Percentiles rank a stretch among this genome's conserved stretches.
Evolutionary conservation across 192 early-diverging fungal genomes (phyloP).

Genomic region (Chytriomyces sp.): DNA sequence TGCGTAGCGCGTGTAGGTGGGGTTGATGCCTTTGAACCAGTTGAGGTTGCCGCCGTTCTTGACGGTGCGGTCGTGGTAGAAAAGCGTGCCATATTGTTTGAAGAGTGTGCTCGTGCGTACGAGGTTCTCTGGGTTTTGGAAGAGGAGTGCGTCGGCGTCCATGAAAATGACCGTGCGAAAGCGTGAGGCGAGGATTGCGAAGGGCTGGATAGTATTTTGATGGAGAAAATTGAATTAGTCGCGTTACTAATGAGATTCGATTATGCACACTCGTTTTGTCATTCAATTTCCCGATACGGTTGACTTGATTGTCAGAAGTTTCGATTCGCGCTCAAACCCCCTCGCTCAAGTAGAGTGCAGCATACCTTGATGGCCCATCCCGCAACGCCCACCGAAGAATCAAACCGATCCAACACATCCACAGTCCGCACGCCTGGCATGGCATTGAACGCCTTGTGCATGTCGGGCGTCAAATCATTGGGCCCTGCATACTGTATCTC

Average conservation of each 20-base stretch:
- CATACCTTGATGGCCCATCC: constrained; percentile 39
- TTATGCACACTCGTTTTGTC: too few species aligned
- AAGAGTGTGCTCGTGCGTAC: constrained; percentile 45
- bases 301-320: too few species aligned
- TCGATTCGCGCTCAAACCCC: too few species aligned
- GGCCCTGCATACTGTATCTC: constrained; percentile 57
- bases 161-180: constrained; percentile 69
- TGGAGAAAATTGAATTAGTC: too few species aligned
- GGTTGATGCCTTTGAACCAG: constrained; percentile 51
- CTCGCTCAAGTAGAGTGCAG: too few species aligned
- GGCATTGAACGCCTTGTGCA: constrained; percentile 5
- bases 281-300: too few species aligned
- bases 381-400: not conserved
- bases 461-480: constrained; percentile 11
- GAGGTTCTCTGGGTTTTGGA: constrained; percentile 60
- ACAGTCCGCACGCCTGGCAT: constrained; percentile 34
- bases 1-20: constrained; percentile 1
- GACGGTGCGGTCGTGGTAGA: constrained; percentile 60
- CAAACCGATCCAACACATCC: constrained; percentile 37
- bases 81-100: constrained; percentile 53
- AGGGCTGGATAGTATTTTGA: too few species aligned
- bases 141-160: constrained; percentile 70
- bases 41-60: constrained; percentile 28
- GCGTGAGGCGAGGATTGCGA: constrained; percentile 60
- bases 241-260: too few species aligned